Percentiles rank a stretch among this genome's conserved stretches.
Evolutionary conservation across 2,329 filamentous ascomycete genomes (phyloP).

Genomic region (Balansia obtecta): DNA sequence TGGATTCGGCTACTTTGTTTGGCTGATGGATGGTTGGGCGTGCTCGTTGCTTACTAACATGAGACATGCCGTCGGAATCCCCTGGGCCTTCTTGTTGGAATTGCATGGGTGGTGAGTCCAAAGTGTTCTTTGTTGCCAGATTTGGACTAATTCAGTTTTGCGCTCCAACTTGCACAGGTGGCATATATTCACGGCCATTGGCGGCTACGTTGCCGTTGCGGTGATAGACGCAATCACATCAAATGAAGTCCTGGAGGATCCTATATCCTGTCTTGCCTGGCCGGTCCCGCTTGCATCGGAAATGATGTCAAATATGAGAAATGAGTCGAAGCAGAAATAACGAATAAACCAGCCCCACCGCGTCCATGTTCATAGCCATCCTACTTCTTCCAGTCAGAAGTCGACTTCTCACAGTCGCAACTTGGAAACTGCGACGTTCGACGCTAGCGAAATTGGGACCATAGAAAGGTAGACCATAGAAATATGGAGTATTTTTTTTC

Average conservation of each 20-base stretch:
- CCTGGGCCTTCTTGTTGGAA: slow-evolving; percentile 25
- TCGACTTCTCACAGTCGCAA: too few species aligned
- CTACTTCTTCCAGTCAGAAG: too few species aligned
- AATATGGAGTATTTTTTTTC: too few species aligned
- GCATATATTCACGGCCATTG: slow-evolving; percentile 29
- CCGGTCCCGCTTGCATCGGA: slow-evolving; percentile 16
- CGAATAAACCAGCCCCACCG: too few species aligned
- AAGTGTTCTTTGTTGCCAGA: background rate
- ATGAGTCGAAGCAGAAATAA: too few species aligned
- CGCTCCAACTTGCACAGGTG: slow-evolving; percentile 17
- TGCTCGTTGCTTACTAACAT: slow-evolving; percentile 17
- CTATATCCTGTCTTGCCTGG: slow-evolving; percentile 20
- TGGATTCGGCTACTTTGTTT: slow-evolving; percentile 24
- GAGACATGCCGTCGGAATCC: slow-evolving; percentile 20
- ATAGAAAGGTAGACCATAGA: too few species aligned
- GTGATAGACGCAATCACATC: slow-evolving; percentile 25
- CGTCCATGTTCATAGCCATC: too few species aligned
- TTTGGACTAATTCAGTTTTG: background rate
- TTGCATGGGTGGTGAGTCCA: slow-evolving; percentile 28
- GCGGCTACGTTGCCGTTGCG: slow-evolving; percentile 26
- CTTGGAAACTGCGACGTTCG: too few species aligned
- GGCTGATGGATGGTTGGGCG: slow-evolving; percentile 25
- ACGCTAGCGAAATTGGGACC: too few species aligned
- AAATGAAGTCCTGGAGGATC: slow-evolving; percentile 18
- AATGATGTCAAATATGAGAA: too few species aligned